Evolutionary conservation across 805 yeast genomes (phyloP).

Genomic region (Teunomyces lycoperdinae): DNA sequence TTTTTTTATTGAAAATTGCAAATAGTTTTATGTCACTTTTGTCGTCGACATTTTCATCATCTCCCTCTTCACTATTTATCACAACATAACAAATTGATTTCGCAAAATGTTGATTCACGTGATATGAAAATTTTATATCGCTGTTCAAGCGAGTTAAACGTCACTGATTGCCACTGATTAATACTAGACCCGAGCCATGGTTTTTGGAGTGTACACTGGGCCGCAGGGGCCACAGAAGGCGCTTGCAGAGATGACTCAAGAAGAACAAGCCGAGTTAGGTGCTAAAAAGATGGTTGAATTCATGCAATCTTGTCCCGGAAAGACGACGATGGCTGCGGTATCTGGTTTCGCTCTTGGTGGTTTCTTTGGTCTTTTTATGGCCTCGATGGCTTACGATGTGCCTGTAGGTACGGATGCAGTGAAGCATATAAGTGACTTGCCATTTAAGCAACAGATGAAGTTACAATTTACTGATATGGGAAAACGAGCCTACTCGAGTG

Average conservation of each 20-base stretch:
- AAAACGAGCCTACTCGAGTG: slow-evolving; percentile 78
- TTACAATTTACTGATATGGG: slow-evolving; percentile 92
- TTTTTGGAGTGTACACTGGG: slow-evolving; percentile 41
- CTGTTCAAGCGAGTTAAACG: neutral
- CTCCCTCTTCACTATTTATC: too few species aligned
- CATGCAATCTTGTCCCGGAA: slow-evolving; percentile 95
- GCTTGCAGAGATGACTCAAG: slow-evolving; percentile 73
- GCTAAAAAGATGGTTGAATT: slow-evolving; percentile 78
- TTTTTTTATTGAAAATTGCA: too few species aligned
- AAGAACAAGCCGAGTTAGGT: slow-evolving; percentile 90
- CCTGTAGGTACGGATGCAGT: slow-evolving; percentile 59
- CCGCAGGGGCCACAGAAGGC: slow-evolving; percentile 43
- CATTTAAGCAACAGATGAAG: slow-evolving; percentile 90
- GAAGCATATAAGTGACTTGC: slow-evolving; percentile 73
- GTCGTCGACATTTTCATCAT: too few species aligned
- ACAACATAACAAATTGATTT: too few species aligned
- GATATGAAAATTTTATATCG: slow-evolving; percentile 1
- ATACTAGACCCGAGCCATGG: neutral
- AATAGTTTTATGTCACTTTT: too few species aligned
- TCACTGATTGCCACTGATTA: neutral
- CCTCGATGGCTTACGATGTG: slow-evolving; percentile 80
- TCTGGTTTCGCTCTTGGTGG: slow-evolving; percentile 95
- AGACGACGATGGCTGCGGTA: slow-evolving; percentile 86
- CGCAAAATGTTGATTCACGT: neutral
- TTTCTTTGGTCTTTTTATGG: slow-evolving; percentile 93